Evolutionary conservation across 2,329 filamentous ascomycete genomes (phyloP).

Genomic region (Ophiosphaerella korrae): DNA sequence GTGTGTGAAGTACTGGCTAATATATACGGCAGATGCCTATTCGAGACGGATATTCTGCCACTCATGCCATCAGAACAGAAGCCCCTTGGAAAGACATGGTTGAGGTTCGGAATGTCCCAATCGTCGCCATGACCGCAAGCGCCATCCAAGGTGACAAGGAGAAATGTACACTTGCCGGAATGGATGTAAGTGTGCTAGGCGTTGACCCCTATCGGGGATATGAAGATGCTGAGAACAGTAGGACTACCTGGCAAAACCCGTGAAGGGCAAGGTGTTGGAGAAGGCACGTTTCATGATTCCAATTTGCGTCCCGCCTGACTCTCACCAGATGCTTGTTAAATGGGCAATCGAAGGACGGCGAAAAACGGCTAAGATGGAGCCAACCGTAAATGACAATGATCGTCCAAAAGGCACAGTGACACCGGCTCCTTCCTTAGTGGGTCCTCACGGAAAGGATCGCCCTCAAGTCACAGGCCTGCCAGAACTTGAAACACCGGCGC

Average conservation of each 20-base stretch:
- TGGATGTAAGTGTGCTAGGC: slow-evolving; percentile 59
- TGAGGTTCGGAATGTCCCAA: slow-evolving; percentile 65
- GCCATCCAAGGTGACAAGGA: slow-evolving; percentile 78
- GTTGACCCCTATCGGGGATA: slow-evolving; percentile 9
- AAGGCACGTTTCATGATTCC: slow-evolving; percentile 44
- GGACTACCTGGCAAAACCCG: slow-evolving; percentile 57
- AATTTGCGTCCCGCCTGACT: slow-evolving; percentile 18
- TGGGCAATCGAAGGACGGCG: slow-evolving; percentile 62
- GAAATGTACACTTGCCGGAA: slow-evolving; percentile 73
- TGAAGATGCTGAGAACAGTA: slow-evolving; percentile 27
- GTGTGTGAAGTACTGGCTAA: slow-evolving; percentile 22
- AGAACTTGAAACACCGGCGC: slow-evolving; percentile 44
- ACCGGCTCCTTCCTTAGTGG: slow-evolving; percentile 18
- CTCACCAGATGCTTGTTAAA: slow-evolving; percentile 62
- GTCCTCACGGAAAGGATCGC: slow-evolving; percentile 33
- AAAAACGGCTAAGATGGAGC: slow-evolving; percentile 35
- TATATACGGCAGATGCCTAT: slow-evolving; percentile 55
- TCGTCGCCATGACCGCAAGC: slow-evolving; percentile 81
- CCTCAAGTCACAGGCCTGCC: slow-evolving; percentile 33
- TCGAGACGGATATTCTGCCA: slow-evolving; percentile 78
- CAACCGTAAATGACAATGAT: slow-evolving; percentile 35
- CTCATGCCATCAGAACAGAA: slow-evolving; percentile 72
- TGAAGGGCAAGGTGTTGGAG: slow-evolving; percentile 70
- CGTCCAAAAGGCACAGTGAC: slow-evolving; percentile 23
- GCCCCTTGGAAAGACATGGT: slow-evolving; percentile 66